phyloP scores from a whole-genome alignment of 495 filamentous ascomycete species.

The Aspergillus leporis region DNA sequence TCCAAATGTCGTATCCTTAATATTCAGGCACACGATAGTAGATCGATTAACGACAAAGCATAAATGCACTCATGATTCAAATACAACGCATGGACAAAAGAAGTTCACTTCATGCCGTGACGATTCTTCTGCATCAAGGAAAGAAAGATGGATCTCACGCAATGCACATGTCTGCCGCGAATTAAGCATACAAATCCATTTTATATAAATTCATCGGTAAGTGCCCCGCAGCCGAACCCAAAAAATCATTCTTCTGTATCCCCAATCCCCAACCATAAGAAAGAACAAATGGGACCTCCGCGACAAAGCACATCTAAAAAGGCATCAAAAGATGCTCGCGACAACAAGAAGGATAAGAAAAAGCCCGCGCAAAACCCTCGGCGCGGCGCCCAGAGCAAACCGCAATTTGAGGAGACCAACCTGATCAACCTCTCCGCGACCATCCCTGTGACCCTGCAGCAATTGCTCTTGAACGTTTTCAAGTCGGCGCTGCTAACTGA shows the following conservation, averaged over 20 bases:
- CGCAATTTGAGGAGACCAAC: conserved; percentile 13
- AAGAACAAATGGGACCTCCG: conserved; percentile 14
- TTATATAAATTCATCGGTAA: conserved; percentile 1
- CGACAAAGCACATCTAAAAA: conserved; percentile 5
- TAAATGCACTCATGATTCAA: too few relatives aligned
- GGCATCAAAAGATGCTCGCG: conserved; percentile 4
- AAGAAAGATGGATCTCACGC: too few relatives aligned
- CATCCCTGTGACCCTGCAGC: conserved; percentile 59
- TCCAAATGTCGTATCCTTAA: neutral
- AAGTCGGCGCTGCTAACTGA: conserved; percentile 53
- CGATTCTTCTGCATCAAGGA: too few relatives aligned
- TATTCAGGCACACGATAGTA: too few relatives aligned
- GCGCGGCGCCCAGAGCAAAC: conserved; percentile 14
- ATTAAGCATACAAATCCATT: neutral
- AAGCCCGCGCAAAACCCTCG: conserved; percentile 14
- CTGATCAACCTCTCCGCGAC: conserved; percentile 29
- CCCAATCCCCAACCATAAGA: neutral
- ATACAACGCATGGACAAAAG: too few relatives aligned
- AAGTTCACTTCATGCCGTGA: too few relatives aligned
- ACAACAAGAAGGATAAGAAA: conserved; percentile 18
- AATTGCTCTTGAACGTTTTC: conserved; percentile 78
- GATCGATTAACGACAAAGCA: too few relatives aligned
- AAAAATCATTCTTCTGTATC: neutral
- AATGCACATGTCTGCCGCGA: too few relatives aligned
- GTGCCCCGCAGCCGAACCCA: neutral